These are phyloP conservation scores for Cladophialophora bantiana DNA, from an alignment of 2,329 filamentous ascomycete genomes.

Conservation along the genomic window DNA sequence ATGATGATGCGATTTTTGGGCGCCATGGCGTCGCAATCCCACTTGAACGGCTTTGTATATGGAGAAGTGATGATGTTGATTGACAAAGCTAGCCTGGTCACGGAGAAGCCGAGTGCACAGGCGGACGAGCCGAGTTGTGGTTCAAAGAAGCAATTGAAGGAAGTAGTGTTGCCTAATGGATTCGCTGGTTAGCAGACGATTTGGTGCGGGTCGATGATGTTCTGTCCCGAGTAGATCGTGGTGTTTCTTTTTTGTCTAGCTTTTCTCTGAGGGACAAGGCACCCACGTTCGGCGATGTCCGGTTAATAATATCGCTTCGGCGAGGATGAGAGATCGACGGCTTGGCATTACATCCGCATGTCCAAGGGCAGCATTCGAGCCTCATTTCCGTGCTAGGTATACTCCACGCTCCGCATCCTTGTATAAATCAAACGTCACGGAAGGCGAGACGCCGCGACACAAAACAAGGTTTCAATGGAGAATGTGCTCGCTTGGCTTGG, in stretches of 20 bases:
- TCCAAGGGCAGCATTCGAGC: too few relatives aligned
- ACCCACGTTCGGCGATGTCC: slow-evolving; percentile 2
- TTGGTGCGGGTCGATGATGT: background rate
- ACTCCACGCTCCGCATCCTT: too few relatives aligned
- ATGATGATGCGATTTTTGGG: slow-evolving; percentile 84
- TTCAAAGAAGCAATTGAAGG: background rate
- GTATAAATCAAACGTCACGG: too few relatives aligned
- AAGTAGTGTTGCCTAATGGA: background rate
- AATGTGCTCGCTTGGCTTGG: background rate
- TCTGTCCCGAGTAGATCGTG: background rate
- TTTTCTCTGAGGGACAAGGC: background rate
- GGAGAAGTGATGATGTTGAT: background rate
- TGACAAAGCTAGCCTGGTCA: background rate
- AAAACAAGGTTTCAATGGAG: background rate
- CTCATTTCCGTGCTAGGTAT: background rate
- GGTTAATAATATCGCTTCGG: background rate
- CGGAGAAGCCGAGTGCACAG: background rate
- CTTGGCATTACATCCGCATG: too few relatives aligned
- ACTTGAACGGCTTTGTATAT: background rate
- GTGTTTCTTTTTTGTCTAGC: too few relatives aligned
- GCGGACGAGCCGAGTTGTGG: background rate
- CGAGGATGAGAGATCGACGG: too few relatives aligned
- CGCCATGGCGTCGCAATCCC: slow-evolving; percentile 58
- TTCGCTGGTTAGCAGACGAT: background rate
- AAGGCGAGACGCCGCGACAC: background rate